These are phyloP conservation scores for Zygoascus sp. DNA, from an alignment of 1,139 yeast genomes.

Conservation along the genomic window DNA sequence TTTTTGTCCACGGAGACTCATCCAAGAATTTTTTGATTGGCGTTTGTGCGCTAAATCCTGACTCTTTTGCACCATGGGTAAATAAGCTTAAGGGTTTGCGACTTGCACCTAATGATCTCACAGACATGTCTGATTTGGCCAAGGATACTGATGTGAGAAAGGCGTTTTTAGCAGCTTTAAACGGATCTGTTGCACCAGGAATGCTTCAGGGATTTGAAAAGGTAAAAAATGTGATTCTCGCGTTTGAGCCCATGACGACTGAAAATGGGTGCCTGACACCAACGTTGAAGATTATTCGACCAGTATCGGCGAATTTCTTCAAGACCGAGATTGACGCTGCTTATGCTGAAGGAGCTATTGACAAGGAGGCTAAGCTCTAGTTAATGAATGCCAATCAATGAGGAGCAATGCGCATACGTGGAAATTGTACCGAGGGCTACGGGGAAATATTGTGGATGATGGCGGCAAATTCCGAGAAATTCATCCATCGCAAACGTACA, in stretches of 20 bases:
- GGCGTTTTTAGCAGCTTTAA: conserved; percentile 33
- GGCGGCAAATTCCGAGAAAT: too few relatives aligned
- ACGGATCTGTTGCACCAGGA: conserved; percentile 30
- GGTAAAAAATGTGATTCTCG: conserved; percentile 55
- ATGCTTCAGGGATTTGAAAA: conserved; percentile 53
- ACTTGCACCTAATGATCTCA: conserved; percentile 29
- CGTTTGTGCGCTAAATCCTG: conserved; percentile 57
- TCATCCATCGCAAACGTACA: too few relatives aligned
- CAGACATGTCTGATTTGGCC: conserved; percentile 30
- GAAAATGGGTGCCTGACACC: conserved; percentile 71
- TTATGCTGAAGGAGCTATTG: conserved; percentile 56
- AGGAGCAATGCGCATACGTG: too few relatives aligned
- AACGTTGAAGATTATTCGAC: conserved; percentile 67
- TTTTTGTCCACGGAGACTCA: conserved; percentile 64
- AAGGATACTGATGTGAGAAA: conserved; percentile 32
- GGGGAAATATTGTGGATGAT: too few relatives aligned
- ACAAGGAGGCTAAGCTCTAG: conserved; percentile 1
- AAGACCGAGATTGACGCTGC: conserved; percentile 44
- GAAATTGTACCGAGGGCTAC: too few relatives aligned
- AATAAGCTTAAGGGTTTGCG: conserved; percentile 23
- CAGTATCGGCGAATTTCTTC: conserved; percentile 52
- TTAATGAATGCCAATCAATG: not conserved
- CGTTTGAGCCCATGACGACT: conserved; percentile 61
- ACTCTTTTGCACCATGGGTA: conserved; percentile 31
- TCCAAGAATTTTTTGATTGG: conserved; percentile 57